A percentile compares a stretch with the other conserved stretches of the same genome.
Evolutionary conservation across 2,329 filamentous ascomycete genomes (phyloP).

Genomic region (Chalaropsis thielavioides): DNA sequence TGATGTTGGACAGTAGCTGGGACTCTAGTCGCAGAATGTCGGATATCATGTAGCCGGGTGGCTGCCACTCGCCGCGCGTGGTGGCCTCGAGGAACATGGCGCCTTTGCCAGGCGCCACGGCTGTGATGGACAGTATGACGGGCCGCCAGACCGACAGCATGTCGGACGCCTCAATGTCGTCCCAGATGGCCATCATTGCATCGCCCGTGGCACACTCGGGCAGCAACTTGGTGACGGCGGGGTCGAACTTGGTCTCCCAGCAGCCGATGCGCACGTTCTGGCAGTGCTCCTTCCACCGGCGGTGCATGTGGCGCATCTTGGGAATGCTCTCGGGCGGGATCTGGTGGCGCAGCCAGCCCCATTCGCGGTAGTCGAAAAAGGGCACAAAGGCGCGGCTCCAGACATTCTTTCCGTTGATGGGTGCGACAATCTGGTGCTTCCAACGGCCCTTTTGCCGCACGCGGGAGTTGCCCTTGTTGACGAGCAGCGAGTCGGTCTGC

Average conservation of each 20-base stretch:
- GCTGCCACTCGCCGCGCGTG: conserved; percentile 9
- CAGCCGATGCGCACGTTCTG: conserved; percentile 1
- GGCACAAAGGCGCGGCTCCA: conserved; percentile 8
- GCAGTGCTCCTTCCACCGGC: conserved; percentile 18
- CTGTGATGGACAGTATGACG: conserved; percentile 5
- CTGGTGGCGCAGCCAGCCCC: conserved; percentile 17
- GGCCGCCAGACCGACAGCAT: conserved; percentile 9
- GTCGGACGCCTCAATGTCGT: not conserved
- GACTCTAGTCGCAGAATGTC: conserved; percentile 10
- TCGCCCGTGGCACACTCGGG: conserved; percentile 17
- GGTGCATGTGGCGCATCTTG: conserved; percentile 9
- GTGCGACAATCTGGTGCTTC: conserved; percentile 9
- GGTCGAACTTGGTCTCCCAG: conserved; percentile 3
- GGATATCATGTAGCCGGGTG: conserved; percentile 12
- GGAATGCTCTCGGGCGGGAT: conserved; percentile 2
- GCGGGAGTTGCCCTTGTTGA: not conserved
- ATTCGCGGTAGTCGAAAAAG: conserved; percentile 17
- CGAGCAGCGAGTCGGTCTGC: not conserved
- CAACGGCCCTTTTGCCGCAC: not conserved
- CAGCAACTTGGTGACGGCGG: not conserved
- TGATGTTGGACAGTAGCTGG: not conserved
- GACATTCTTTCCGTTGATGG: not conserved
- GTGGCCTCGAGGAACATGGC: conserved; percentile 17
- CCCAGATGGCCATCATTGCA: conserved; percentile 26
- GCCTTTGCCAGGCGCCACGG: not conserved